A percentile compares a stretch with the other conserved stretches of the same genome.
Conservation (phyloP, 2,329 filamentous ascomycete genomes). For the Colletotrichum sp. region DNA sequence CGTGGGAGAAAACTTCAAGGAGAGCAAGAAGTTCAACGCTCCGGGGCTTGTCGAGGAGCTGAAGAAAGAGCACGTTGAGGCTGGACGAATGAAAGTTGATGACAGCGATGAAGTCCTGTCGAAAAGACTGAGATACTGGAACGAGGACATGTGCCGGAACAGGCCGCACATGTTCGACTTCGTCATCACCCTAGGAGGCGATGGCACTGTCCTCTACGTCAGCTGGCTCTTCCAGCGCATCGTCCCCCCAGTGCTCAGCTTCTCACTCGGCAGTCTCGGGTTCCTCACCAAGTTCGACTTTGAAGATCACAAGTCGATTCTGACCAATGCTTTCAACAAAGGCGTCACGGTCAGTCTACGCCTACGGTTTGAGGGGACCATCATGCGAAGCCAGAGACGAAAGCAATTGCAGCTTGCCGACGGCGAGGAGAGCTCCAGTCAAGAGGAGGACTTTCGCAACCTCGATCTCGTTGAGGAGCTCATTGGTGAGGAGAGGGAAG, state of each 20-base stretch:
- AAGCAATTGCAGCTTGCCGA: slow-evolving; percentile 34
- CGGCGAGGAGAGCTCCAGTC: slow-evolving; percentile 26
- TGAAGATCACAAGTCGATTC: slow-evolving; percentile 70
- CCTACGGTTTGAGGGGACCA: slow-evolving; percentile 88
- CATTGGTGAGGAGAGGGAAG: slow-evolving; percentile 83
- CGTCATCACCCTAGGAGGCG: slow-evolving; percentile 87
- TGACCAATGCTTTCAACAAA: slow-evolving; percentile 75
- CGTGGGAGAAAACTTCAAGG: slow-evolving; percentile 77
- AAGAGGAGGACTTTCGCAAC: slow-evolving; percentile 40
- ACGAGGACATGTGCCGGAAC: slow-evolving; percentile 75
- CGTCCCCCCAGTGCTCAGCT: slow-evolving; percentile 91
- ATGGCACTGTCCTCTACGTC: slow-evolving; percentile 95
- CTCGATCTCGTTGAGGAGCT: slow-evolving; percentile 88
- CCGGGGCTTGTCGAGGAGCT: slow-evolving; percentile 70
- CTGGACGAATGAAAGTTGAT: slow-evolving; percentile 35
- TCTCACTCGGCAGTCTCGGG: slow-evolving; percentile 87
- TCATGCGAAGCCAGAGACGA: slow-evolving; percentile 78
- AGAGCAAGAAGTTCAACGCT: slow-evolving; percentile 76
- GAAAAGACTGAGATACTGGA: slow-evolving; percentile 80
- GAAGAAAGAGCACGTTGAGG: slow-evolving; percentile 44
- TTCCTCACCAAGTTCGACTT: slow-evolving; percentile 98
- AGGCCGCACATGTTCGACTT: slow-evolving; percentile 93
- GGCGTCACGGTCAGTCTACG: slow-evolving; percentile 89
- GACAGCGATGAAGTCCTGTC: slow-evolving; percentile 39
- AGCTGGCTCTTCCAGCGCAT: slow-evolving; percentile 97